phyloP scores from a whole-genome alignment of 352 stramenopile species.

The Phytopythium aichiense region DNA sequence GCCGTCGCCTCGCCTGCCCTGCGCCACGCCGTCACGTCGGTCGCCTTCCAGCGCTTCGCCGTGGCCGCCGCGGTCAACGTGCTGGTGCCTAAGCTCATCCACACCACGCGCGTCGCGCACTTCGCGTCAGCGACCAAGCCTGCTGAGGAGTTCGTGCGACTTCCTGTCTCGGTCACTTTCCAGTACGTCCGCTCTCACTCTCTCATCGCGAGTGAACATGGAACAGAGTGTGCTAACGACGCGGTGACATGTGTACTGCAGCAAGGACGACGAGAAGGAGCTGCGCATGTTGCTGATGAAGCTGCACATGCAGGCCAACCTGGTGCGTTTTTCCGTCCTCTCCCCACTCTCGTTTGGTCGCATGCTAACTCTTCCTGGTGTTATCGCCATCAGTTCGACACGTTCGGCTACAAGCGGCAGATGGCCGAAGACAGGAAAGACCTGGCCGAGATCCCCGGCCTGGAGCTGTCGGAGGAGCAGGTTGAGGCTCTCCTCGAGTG shows the following conservation, averaged over 20 bases:
- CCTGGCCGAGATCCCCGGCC: conserved; percentile 49
- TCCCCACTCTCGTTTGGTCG: too few species aligned
- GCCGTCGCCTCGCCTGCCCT: conserved; percentile 3
- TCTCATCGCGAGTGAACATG: too few species aligned
- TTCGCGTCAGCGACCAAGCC: conserved; percentile 1
- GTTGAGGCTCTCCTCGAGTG: conserved; percentile 74
- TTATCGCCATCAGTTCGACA: conserved; percentile 25
- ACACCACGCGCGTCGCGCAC: conserved; percentile 3
- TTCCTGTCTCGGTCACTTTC: conserved; percentile 4
- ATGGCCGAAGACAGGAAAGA: conserved; percentile 62
- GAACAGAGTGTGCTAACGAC: neutral
- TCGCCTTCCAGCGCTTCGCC: conserved; percentile 9
- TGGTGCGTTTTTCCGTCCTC: conserved; percentile 7
- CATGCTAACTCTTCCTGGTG: neutral
- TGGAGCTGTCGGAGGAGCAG: conserved; percentile 58
- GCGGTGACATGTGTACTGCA: conserved; percentile 12
- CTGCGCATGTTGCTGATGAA: conserved; percentile 81
- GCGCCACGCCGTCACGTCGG: conserved; percentile 3
- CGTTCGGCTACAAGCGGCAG: conserved; percentile 45
- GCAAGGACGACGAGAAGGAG: conserved; percentile 82
- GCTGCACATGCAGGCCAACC: conserved; percentile 67
- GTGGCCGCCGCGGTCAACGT: conserved; percentile 5
- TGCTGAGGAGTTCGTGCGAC: conserved; percentile 6
- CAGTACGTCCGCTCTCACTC: neutral
- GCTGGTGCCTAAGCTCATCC: neutral